Base-by-base conservation (phyloP, 805 yeast species). In the Spathaspora boniae region DNA sequence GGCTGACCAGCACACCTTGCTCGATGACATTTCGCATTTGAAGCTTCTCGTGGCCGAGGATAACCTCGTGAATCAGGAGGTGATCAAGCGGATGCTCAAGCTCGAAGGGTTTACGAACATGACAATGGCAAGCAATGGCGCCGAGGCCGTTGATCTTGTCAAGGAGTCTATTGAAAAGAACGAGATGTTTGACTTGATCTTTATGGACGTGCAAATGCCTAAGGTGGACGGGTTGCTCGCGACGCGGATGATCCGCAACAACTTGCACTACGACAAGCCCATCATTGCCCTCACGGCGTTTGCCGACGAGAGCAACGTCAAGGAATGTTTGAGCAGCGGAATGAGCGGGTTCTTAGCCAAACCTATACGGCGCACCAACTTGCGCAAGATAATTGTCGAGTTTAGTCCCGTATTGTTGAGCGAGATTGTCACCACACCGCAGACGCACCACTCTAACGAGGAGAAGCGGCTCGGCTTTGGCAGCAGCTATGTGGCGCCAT, bases 201-300 rank as follows among this genome's bases (percentile, higher is more conserved):
- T 91, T 53, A 91, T 91, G 98, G 98, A 91, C 58, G 94, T 91
- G 34, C 97, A 91, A 60, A 91, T 89, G 98, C 98, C 98, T 4
- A 81, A 78, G 49, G 70, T 88, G 46, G 97, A 91, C 55, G 98
- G 98, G 3, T 62, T 89, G 20, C 68, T 78, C 17, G 95, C 97
- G 0, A 88, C 98, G 0, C 76, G 68, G 42, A 68, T 74, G 50
- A 82, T 91, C 23, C 68, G 96, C 29, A 60, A 67, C 12, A 80
- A 82, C 29, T 56, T 84, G 41, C 63, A 71, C 4, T 85, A 74
- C 51, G 53, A 54, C 1, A 73, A 75, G 5, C 97, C 97, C 0
- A 88, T 93, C 39, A 93, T 91, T 25, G 98, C 97, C 0, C 71
- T 91, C 36, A 89, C 98, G 0, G 98, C 97, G 1, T 91, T 84